Evolutionary conservation across 2,329 filamentous ascomycete species (phyloP), one percentile per base, ranked within the genome.

Genomic region (Cordyceps pruinosa): DNA sequence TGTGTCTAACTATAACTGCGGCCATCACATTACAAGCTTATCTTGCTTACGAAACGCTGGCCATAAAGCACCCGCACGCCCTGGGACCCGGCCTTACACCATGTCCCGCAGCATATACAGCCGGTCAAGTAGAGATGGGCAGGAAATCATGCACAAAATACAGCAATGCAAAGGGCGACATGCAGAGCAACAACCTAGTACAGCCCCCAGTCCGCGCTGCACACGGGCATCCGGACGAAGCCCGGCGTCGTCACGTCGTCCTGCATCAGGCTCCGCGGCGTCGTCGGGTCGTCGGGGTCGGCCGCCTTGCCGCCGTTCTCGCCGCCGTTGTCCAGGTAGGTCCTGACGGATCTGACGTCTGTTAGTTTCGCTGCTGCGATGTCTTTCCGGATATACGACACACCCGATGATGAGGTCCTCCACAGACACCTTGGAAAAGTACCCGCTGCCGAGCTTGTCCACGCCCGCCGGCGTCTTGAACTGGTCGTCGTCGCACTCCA

Each of bases 151-250:
- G n/a, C n/a, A n/a, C n/a, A n/a, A n/a, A n/a, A n/a, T n/a, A n/a
- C n/a, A n/a, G n/a, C n/a, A n/a, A n/a, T n/a, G n/a, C n/a, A n/a
- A n/a, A n/a, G n/a, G n/a, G n/a, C n/a, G n/a, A n/a, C n/a, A n/a
- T n/a, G n/a, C n/a, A n/a, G n/a, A n/a, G n/a, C n/a, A n/a, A n/a
- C n/a, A n/a, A n/a, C n/a, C n/a, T n/a, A n/a, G n/a, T n/a, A n/a
- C n/a, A n/a, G 32, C 10, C 41, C 52, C 2, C 32, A 30, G 19
- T 56, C 53, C 6, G 53, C 21, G 23, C 19, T 46, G 41, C 52
- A 55, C 9, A 55, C 52, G 5, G 52, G 52, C 39, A 55, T 34
- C 13, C 52, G 52, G 30, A 55, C 39, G 32, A 55, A 55, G 26
- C 52, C 52, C 2, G 52, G 52, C 30, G 52, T 55, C 26, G 41